Conservation (phyloP, 1,284 basidiomycete genomes). For the Fomitopsis palustris region DNA sequence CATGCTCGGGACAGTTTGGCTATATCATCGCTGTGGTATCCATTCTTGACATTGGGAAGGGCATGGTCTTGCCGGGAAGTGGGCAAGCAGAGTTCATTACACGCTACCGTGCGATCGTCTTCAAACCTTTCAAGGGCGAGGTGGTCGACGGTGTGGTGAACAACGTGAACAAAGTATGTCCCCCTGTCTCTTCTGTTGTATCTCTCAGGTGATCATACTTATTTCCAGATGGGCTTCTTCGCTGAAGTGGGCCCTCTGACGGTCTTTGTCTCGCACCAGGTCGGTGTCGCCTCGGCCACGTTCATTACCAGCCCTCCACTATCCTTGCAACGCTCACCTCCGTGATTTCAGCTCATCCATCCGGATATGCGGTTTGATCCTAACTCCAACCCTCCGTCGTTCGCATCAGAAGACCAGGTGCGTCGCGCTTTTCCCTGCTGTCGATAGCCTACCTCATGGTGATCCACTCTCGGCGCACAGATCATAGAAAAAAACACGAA, state of each 20-base stretch:
- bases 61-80: conserved; percentile 88
- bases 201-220: too few relatives aligned
- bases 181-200: too few relatives aligned
- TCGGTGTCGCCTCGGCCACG: conserved; percentile 36
- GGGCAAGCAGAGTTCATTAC: conserved; percentile 95
- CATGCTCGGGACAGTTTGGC: conserved; percentile 92
- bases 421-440: not conserved
- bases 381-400: conserved; percentile 89
- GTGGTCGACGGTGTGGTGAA: conserved; percentile 96
- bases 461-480: conserved; percentile 32
- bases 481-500: conserved; percentile 93
- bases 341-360: conserved; percentile 71
- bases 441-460: not conserved
- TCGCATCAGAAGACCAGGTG: conserved; percentile 87
- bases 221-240: conserved; percentile 91
- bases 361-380: conserved; percentile 92
- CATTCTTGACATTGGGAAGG: conserved; percentile 86
- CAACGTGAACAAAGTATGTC: conserved; percentile 89
- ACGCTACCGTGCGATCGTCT: conserved; percentile 89
- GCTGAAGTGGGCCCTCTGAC: conserved; percentile 92
- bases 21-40: conserved; percentile 97
- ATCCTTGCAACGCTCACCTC: not conserved
- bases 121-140: conserved; percentile 98
- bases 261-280: conserved; percentile 93
- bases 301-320: not conserved